Evolutionary conservation across 106 monocot genomes (phyloP).

Genomic region (Vanilla planifolia): DNA sequence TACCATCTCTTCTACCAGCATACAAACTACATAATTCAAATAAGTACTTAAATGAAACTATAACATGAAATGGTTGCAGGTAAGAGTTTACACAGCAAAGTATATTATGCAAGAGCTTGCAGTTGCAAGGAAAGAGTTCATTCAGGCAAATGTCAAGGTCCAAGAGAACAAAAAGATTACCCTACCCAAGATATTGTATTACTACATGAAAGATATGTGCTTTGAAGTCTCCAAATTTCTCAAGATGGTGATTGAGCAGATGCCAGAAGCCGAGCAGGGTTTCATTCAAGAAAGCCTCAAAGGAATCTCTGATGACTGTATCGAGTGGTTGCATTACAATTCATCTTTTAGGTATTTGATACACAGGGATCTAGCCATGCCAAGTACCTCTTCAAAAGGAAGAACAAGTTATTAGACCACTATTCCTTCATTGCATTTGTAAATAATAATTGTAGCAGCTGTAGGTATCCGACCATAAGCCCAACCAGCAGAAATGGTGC

Average conservation of each 20-base stretch:
- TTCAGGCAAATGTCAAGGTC: constrained; percentile 38
- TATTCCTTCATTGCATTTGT: neutral
- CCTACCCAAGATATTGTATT: constrained; percentile 50
- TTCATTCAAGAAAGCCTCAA: constrained; percentile 16
- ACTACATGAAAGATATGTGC: constrained; percentile 60
- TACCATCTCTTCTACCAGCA: neutral
- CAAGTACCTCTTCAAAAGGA: neutral
- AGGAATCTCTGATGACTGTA: constrained; percentile 30
- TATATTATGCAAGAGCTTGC: constrained; percentile 39
- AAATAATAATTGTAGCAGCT: neutral
- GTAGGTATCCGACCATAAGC: too few species aligned
- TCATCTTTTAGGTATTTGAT: constrained; percentile 73
- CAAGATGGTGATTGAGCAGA: constrained; percentile 31
- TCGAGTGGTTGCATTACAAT: constrained; percentile 67
- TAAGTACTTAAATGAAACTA: neutral
- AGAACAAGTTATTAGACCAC: neutral
- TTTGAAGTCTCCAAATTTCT: constrained; percentile 42
- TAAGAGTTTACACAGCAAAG: constrained; percentile 59
- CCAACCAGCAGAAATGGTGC: too few species aligned
- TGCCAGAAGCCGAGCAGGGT: constrained; percentile 40
- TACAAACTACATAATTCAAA: neutral
- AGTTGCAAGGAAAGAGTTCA: constrained; percentile 53
- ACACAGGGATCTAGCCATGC: constrained; percentile 56
- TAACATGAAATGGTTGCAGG: constrained; percentile 23
- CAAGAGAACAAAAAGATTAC: constrained; percentile 36